Evolutionary conservation across 2,329 filamentous ascomycete genomes (phyloP), one percentile per base, ranked within the genome.

Genomic region (Coniochaeta sp.): DNA sequence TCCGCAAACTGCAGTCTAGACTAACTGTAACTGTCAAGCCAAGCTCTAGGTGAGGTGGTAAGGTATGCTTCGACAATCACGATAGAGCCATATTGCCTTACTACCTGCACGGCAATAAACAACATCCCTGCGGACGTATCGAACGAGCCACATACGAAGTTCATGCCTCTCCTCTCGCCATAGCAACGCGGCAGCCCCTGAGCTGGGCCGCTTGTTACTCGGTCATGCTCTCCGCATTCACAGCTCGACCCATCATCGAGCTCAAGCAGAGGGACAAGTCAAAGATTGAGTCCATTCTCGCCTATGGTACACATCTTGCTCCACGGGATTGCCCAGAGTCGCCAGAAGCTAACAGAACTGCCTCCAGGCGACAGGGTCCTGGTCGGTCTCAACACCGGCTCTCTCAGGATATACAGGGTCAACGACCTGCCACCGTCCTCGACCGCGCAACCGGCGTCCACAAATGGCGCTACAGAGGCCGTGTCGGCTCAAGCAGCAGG

Each of bases 211-310:
- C 66, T 70, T 74, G 28, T 6, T 26, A 19, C n/a, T 12, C 31
- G 33, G 81, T 80, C 76, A 97, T 97, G 95, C 89, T 99, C 77
- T 96, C 93, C 77, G 95, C 95, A 72, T 99, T 99, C 78, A 96
- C 90, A 68, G 93, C 95, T 79, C 90, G 91, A 71, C 90, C 93
- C 65, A 93, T 99, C 74, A 90, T 98, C 81, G 95, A 99, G 89
- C 89, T 99, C 70, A 93, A 90, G 79, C 87, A 88, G 75, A 89
- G 91, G 75, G 93, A 98, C 85, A 97, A 96, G 81, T 96, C 91
- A 66, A 95, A 89, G 81, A 96, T 99, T 76, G 95, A 99, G 77
- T 95, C 91, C 57, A 91, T 99, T 66, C 83, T 98, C 56, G 91
- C 93, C 63, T 91, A 96, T 76, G 92, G 89, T 91, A 81, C 61